phyloP scores from a whole-genome alignment of 2,329 filamentous ascomycete genomes.

The Amauroascus verrucosus region DNA sequence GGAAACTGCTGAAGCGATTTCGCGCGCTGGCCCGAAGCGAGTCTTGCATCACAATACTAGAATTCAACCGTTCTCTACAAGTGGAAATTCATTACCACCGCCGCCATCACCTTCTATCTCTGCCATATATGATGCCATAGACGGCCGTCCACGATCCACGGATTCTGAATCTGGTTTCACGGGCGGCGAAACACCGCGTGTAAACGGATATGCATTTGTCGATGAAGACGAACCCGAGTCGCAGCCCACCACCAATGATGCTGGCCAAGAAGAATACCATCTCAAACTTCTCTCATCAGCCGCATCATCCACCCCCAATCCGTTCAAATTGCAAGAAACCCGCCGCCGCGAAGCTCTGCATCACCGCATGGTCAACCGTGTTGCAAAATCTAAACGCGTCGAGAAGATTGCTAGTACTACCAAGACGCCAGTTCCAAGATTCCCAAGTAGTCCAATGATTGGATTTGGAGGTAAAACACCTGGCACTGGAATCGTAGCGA shows the following conservation, averaged over 20 bases:
- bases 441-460: slow-evolving; percentile 33
- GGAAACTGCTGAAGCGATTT: slow-evolving; percentile 58
- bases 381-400: slow-evolving; percentile 59
- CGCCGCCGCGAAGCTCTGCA: slow-evolving; percentile 71
- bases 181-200: slow-evolving; percentile 71
- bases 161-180: slow-evolving; percentile 52
- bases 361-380: slow-evolving; percentile 75
- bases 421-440: slow-evolving; percentile 38
- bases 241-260: slow-evolving; percentile 27
- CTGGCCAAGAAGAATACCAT: slow-evolving; percentile 36
- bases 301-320: slow-evolving; percentile 51
- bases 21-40: slow-evolving; percentile 63
- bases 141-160: slow-evolving; percentile 54
- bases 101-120: slow-evolving; percentile 76
- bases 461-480: slow-evolving; percentile 26
- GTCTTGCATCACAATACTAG: slow-evolving; percentile 79
- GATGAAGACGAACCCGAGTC: slow-evolving; percentile 55
- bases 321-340: slow-evolving; percentile 68
- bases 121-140: slow-evolving; percentile 72
- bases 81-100: slow-evolving; percentile 18
- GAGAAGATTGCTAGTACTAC: slow-evolving; percentile 51
- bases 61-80: slow-evolving; percentile 45
- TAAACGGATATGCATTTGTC: slow-evolving; percentile 91
- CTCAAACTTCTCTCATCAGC: slow-evolving; percentile 21
- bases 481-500: slow-evolving; percentile 17